Evolutionary conservation across 1,284 basidiomycete genomes (phyloP).

Genomic region (Vanrija humicola): DNA sequence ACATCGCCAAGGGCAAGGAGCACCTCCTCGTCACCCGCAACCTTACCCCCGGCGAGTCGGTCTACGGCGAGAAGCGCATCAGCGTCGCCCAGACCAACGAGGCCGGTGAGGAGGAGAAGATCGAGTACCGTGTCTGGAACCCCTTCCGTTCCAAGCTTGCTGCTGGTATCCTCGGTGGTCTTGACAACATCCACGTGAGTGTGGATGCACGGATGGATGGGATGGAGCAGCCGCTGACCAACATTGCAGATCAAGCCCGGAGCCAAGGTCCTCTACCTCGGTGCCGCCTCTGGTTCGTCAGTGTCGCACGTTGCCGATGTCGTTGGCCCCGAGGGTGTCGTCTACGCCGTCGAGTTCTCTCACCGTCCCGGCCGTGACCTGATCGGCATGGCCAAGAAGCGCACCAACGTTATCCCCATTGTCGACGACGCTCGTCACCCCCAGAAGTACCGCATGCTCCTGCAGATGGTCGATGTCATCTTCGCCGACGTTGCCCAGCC

Average conservation of each 20-base stretch:
- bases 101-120: constrained; percentile 71
- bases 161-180: constrained; percentile 91
- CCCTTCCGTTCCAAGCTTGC: constrained; percentile 97
- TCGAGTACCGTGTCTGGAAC: constrained; percentile 99
- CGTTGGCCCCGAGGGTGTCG: constrained; percentile 93
- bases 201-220: neutral
- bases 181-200: constrained; percentile 77
- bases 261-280: constrained; percentile 94
- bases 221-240: neutral
- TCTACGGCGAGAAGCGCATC: constrained; percentile 98
- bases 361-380: constrained; percentile 93
- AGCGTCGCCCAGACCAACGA: constrained; percentile 64
- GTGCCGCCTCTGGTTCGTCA: constrained; percentile 89
- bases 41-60: constrained; percentile 92
- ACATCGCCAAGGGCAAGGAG: constrained; percentile 89
- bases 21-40: constrained; percentile 97
- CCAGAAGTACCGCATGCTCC: constrained; percentile 90
- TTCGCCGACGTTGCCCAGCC: constrained; percentile 99
- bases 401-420: constrained; percentile 98
- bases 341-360: constrained; percentile 99
- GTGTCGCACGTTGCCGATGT: constrained; percentile 98
- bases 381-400: constrained; percentile 99
- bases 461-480: constrained; percentile 89
- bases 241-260: constrained; percentile 71
- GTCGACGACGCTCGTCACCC: constrained; percentile 95